Percentiles rank a stretch among this genome's conserved stretches.
phyloP scores from a whole-genome alignment of 352 stramenopile genomes.

The Thalassiosira ordinaria region DNA sequence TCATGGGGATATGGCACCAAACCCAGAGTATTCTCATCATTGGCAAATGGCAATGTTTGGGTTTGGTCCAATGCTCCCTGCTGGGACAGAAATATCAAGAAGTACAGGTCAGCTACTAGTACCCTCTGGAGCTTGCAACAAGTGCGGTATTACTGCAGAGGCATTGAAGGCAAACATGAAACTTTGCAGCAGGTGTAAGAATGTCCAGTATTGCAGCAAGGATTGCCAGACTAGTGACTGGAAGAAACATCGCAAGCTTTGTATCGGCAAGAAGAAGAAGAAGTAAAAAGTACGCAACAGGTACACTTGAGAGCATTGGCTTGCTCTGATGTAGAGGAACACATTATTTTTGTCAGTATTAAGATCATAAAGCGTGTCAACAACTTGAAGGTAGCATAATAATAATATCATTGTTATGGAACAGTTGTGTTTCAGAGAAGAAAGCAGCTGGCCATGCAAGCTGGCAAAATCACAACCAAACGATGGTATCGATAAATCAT shows the following conservation, averaged over 20 bases:
- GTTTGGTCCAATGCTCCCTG: conserved; percentile 7
- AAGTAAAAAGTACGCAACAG: too few species aligned
- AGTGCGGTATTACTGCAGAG: conserved; percentile 18
- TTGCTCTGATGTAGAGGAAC: too few species aligned
- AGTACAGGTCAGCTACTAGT: background rate
- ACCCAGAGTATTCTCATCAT: conserved; percentile 14
- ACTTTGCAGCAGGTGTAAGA: conserved; percentile 13
- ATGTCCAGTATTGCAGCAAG: conserved; percentile 16
- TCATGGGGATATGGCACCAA: conserved; percentile 14
- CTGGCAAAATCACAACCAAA: too few species aligned
- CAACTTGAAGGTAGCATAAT: too few species aligned
- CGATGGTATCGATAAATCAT: too few species aligned
- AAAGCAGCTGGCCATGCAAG: too few species aligned
- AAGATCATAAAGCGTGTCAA: too few species aligned
- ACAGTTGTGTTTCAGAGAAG: too few species aligned
- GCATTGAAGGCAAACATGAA: conserved; percentile 14
- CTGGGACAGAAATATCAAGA: conserved; percentile 11
- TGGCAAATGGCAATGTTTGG: conserved; percentile 6
- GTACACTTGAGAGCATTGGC: too few species aligned
- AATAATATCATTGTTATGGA: too few species aligned
- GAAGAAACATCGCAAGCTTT: conserved; percentile 14
- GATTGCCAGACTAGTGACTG: conserved; percentile 13
- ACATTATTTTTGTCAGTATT: too few species aligned
- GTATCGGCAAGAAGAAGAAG: conserved; percentile 24
- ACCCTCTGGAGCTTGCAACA: conserved; percentile 16